Evolutionary conservation across 1,139 yeast species (phyloP), one percentile per base, ranked within the genome.

Genomic region (Suhomyces yuchorum): DNA sequence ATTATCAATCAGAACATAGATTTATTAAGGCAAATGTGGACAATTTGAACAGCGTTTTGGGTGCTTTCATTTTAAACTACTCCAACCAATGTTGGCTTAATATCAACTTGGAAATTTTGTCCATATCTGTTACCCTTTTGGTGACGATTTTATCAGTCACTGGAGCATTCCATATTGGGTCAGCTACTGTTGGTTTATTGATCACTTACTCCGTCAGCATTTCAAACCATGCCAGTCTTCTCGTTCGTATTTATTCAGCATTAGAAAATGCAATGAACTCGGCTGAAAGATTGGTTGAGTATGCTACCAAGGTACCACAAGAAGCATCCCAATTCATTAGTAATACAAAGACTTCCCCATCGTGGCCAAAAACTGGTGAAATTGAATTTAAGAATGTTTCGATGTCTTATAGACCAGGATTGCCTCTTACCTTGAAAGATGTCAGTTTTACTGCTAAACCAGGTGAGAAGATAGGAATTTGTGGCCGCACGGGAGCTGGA

Each of bases 401-500:
- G 14, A 70, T 91, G 75, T 75, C 85, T 11, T 91, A 91, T 63
- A 81, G 96, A 59, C 85, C 84, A 0, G 87, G 82, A 1, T 72
- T 89, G 46, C 96, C 97, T 0, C 68, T 78, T 26, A 96, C 87
- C 3, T 70, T 91, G 60, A 83, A 83, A 51, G 66, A 80, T 48
- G 62, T 90, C 42, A 61, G 64, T 35, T 61, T 81, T 38, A 56
- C 60, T 4, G 68, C 85, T 20, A 64, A 70, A 12, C 76, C 82
- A 1, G 77, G 80, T 14, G 84, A 84, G 61, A 85, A 83, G 60
- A 73, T 85, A 50, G 92, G 92, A 38, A 82, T 86, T 49, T 84
- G 89, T 66, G 93, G 93, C 17, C 77, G 92, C 55, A 86, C 92
- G 1, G 93, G 93, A 49, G 91, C 92, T 6, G 92, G 92, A 37